Evolutionary conservation across 1,284 basidiomycete genomes (phyloP).

Genomic region (Marasmius tenuissimus): DNA sequence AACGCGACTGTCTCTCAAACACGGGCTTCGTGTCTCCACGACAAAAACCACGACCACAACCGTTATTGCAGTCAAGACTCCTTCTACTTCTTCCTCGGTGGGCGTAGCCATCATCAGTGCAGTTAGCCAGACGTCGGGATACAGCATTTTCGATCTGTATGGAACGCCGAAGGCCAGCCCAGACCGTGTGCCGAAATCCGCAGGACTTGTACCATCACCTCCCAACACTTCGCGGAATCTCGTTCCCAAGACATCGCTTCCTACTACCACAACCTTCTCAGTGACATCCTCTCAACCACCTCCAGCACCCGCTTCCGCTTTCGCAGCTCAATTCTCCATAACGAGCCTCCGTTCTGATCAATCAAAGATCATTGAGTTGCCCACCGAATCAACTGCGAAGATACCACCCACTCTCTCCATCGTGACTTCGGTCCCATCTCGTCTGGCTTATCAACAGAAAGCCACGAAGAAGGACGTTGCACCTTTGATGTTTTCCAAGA

Average conservation of each 20-base stretch:
- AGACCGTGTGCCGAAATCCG: neutral
- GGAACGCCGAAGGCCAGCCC: conserved; percentile 2
- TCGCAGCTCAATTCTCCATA: conserved; percentile 5
- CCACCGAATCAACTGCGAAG: neutral
- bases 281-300: neutral
- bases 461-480: neutral
- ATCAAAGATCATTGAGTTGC: conserved; percentile 10
- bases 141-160: conserved; percentile 13
- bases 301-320: conserved; percentile 1
- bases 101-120: conserved; percentile 10
- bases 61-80: conserved; percentile 9
- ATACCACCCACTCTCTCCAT: neutral
- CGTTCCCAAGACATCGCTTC: conserved; percentile 6
- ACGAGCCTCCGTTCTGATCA: neutral
- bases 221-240: neutral
- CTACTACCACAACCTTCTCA: neutral
- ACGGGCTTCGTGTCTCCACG: neutral
- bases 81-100: conserved; percentile 1
- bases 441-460: neutral
- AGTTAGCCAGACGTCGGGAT: conserved; percentile 4
- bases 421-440: conserved; percentile 1
- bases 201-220: neutral
- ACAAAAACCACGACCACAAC: conserved; percentile 10
- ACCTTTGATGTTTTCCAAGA: neutral
- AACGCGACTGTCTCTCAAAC: conserved; percentile 5